Evolutionary conservation across 2,329 filamentous ascomycete genomes (phyloP).

Genomic region (Cadophora luteo-olivacea): DNA sequence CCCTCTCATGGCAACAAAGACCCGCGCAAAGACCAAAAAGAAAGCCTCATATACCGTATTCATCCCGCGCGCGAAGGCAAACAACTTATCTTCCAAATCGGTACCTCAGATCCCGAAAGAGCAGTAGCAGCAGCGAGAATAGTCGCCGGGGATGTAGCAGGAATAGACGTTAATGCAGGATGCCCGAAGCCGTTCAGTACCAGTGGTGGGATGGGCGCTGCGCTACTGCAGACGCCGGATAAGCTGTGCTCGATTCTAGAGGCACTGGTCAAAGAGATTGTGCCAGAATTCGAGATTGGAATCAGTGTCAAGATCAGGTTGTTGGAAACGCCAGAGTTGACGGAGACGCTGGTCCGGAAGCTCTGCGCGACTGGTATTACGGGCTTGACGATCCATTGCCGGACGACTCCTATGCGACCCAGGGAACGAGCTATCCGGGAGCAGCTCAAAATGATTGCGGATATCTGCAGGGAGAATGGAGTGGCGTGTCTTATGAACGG

Average conservation of each 20-base stretch:
- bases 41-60: slow-evolving; percentile 82
- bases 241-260: slow-evolving; percentile 82
- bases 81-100: slow-evolving; percentile 88
- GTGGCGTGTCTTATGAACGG: slow-evolving; percentile 97
- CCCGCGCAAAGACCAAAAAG: slow-evolving; percentile 57
- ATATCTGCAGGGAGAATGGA: slow-evolving; percentile 81
- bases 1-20: slow-evolving; percentile 73
- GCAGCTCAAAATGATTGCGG: slow-evolving; percentile 83
- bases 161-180: slow-evolving; percentile 97
- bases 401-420: slow-evolving; percentile 94
- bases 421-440: slow-evolving; percentile 85
- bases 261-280: slow-evolving; percentile 80
- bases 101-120: slow-evolving; percentile 80
- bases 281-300: slow-evolving; percentile 80
- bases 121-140: slow-evolving; percentile 86
- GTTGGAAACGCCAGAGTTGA: slow-evolving; percentile 77
- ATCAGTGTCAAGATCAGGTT: slow-evolving; percentile 98
- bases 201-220: slow-evolving; percentile 92
- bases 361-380: slow-evolving; percentile 90
- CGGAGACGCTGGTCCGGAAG: slow-evolving; percentile 76
- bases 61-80: slow-evolving; percentile 78
- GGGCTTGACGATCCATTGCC: slow-evolving; percentile 91
- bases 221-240: slow-evolving; percentile 84
- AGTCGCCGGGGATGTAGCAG: slow-evolving; percentile 85
- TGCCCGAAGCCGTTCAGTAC: slow-evolving; percentile 98